Base-by-base conservation (phyloP, 805 yeast species). In the Ogataea trehalophila region DNA sequence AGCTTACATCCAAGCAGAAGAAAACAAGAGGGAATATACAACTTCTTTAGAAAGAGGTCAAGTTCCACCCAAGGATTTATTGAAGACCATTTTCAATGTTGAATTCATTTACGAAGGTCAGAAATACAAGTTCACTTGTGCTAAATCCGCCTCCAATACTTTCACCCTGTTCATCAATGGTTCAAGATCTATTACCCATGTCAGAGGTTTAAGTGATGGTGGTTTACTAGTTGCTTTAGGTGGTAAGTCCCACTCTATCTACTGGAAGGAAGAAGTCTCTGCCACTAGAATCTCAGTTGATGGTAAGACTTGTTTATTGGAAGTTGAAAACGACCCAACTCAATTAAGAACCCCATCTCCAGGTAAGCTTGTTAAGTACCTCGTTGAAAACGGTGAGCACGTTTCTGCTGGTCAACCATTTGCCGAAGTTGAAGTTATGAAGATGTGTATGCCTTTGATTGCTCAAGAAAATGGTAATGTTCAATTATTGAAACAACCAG, bases 391-490 rank as follows among this genome's bases (percentile, higher is more conserved):
- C 59, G 99, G 99, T 57, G 99, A 92, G 54, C 98, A 92, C 62
- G 79, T 94, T 59, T 71, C 69, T 44, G 82, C 94, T 50, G 98
- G 98, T 51, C 95, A 92, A 71, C 83, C 97, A 41, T 95, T 81
- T 63, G 99, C 99, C 38, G 99, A 94, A 73, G 97, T 94, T 48
- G 99, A 94, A 73, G 99, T 94, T 57, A 94, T 94, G 99, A 94
- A 94, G 71, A 94, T 94, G 99, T 90, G 91, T 70, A 94, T 94
- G 97, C 97, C 99, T 43, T 77, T 94, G 60, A 73, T 91, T 62
- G 92, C 97, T 18, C 88, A 83, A 68, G 99, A 92, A 68, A 85
- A 87, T 61, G 99, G 99, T 77, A 75, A 79, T 49, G 87, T 91
- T 45, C 97, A 92, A 72, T 73, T 90, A 39, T 81, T 94, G 65